These are phyloP conservation scores for Beauveria australis DNA, from an alignment of 2,329 filamentous ascomycete species.

Conservation along the genomic window DNA sequence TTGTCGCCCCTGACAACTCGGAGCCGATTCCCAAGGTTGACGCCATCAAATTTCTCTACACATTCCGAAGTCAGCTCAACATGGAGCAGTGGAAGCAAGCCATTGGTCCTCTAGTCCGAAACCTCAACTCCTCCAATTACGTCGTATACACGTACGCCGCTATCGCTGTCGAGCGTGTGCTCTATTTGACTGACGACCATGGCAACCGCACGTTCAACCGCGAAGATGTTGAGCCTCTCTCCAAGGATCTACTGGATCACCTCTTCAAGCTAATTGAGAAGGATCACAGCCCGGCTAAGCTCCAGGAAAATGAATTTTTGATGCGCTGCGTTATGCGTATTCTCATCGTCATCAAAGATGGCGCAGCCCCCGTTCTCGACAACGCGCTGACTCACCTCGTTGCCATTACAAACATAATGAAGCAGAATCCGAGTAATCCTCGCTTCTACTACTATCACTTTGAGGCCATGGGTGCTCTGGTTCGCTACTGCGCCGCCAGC, in stretches of 20 bases:
- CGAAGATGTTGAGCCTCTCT: constrained; percentile 68
- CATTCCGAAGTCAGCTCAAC: constrained; percentile 89
- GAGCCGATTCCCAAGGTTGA: constrained; percentile 92
- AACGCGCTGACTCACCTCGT: constrained; percentile 76
- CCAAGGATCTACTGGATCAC: constrained; percentile 80
- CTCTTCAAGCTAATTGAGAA: constrained; percentile 87
- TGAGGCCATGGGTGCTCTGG: constrained; percentile 83
- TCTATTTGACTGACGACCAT: constrained; percentile 71
- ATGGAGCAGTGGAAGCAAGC: constrained; percentile 87
- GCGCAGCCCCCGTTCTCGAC: constrained; percentile 64
- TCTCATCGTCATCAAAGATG: constrained; percentile 85
- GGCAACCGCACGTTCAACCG: constrained; percentile 74
- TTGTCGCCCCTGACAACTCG: constrained; percentile 59
- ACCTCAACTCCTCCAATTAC: constrained; percentile 82
- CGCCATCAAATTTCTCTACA: constrained; percentile 96
- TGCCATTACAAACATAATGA: constrained; percentile 84
- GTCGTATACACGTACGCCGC: constrained; percentile 97
- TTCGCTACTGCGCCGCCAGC: constrained; percentile 56
- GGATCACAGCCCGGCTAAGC: constrained; percentile 75
- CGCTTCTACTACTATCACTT: constrained; percentile 99
- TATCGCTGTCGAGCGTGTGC: constrained; percentile 87
- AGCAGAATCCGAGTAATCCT: constrained; percentile 92
- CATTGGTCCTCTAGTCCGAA: constrained; percentile 83
- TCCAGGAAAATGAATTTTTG: constrained; percentile 97
- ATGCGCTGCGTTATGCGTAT: constrained; percentile 99